Evolutionary conservation across 2,329 filamentous ascomycete species (phyloP).

Genomic region (Alternaria arbusti): DNA sequence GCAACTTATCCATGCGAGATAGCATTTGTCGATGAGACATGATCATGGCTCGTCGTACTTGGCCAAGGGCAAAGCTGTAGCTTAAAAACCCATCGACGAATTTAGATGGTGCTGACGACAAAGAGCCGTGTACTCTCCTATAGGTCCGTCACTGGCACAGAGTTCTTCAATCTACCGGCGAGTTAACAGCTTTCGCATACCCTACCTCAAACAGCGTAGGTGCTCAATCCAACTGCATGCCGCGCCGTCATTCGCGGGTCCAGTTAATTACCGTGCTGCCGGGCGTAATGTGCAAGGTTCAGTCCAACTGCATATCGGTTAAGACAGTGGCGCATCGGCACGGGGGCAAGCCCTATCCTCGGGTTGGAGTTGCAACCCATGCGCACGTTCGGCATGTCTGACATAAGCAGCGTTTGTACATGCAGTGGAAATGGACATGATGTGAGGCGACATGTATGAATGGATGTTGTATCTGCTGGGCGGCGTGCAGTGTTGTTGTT

Average conservation of each 20-base stretch:
- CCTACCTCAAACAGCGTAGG: neutral
- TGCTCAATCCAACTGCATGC: neutral
- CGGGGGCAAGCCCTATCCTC: neutral
- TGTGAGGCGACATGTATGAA: neutral
- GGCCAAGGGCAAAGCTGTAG: neutral
- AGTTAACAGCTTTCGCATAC: neutral
- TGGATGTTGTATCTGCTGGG: neutral
- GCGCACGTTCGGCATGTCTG: neutral
- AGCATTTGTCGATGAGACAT: neutral
- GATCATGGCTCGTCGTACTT: neutral
- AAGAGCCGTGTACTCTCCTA: neutral
- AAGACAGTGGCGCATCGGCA: neutral
- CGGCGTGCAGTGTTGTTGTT: neutral
- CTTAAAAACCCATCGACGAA: neutral
- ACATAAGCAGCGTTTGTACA: neutral
- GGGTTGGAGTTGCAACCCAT: neutral
- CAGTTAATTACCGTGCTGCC: neutral
- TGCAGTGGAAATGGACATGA: neutral
- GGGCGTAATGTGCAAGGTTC: neutral
- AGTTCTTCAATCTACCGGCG: neutral
- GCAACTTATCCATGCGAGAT: no score
- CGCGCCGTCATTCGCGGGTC: neutral
- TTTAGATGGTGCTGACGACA: neutral
- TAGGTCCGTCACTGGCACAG: neutral
- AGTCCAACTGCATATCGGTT: neutral